Evolutionary conservation across 108 stramenopile genomes (phyloP), one percentile per base, ranked within the genome.

Genomic region (Chaetoceros tenuissimus): DNA sequence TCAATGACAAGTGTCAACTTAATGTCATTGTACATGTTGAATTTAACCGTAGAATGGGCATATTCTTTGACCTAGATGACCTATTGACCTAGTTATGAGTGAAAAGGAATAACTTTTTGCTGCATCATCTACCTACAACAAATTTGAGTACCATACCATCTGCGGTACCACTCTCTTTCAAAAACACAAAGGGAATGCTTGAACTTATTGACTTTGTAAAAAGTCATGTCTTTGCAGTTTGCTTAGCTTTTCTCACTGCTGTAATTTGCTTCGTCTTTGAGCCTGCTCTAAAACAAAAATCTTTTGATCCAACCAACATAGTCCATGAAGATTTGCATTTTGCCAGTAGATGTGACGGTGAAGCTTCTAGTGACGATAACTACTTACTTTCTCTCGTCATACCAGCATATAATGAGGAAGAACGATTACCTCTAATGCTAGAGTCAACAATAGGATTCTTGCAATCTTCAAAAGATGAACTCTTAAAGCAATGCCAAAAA

Each of bases 321-420:
- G 34, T 40, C 13, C 5, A 5, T 10, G 34, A 40, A 13, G 34
- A 40, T 10, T n/a, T n/a, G n/a, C n/a, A 40, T 40, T 40, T 10
- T 40, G 5, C 8, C 34, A 40, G 13, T 5, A 13, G 34, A 40
- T 13, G 34, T 40, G 34, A 10, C 13, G 34, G 13, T 40, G 34
- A 10, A 40, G 34, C 5, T 40, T 13, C 34, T 13, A 40, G 13
- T 40, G 34, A 40, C 34, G 34, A 13, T 13, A 13, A 40, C 5
- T 40, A 10, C 13, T 40, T 40, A 40, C 63, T 94, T 1, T 82
- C 89, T n/a, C 62, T 96, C 2, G 73, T 97, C 19, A 83, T 97
- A 29, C 97, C 97, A 19, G 97, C 97, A 7, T 94, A 94, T 79
- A 95, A 97, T 63, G 97, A 97, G 73, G 79, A 91, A 59, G 78